Base-by-base conservation (phyloP, 2,329 filamentous ascomycete genomes). In the Xylariaceae sp. region DNA sequence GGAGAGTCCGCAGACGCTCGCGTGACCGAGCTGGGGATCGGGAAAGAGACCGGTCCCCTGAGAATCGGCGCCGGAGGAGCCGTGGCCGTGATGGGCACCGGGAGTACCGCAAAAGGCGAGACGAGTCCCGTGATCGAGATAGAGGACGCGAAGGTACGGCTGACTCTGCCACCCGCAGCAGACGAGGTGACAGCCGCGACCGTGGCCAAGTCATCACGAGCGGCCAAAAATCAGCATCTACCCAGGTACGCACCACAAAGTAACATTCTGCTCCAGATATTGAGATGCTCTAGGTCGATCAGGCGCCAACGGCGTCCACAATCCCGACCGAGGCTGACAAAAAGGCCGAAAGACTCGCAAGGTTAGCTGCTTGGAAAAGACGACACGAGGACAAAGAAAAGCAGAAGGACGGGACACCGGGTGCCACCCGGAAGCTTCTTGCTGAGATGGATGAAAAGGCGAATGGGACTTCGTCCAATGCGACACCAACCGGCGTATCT, bases 341-440 rank as follows among this genome's bases (percentile, higher is more conserved):
- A 67, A 89, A 92, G 69, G 87, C 86, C 47, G 88, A 92, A 70
- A 79, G 88, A 58, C 77, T 91, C 41, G 89, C 89, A 26, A 92
- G 89, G 68, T 74, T 95, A 26, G 89, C 92, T 69, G 88, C 89
- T 53, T 96, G 91, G 92, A 96, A 96, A 73, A 88, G 90, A 71
- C 92, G 92, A 72, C 86, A 90, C 68, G 88, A 89, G 60, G 84
- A 85, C 67, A 86, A 86, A 62, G 86, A 86, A 63, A 89, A 89
- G 68, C 83, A 88, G 67, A 85, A 83, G 65, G 82, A 87, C 63
- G 79, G 85, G 42, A 83, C 83, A 49, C 76, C 81, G 39, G 82
- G 81, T 54, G 84, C 83, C 59, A 80, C 85, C 37, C 78, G 83
- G 62, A 87, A 80, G 63, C 80, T 90, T 51, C 74, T 87, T 53